Base-by-base conservation (phyloP, 1,139 yeast genomes). In the Debaryomyces singareniensis region DNA sequence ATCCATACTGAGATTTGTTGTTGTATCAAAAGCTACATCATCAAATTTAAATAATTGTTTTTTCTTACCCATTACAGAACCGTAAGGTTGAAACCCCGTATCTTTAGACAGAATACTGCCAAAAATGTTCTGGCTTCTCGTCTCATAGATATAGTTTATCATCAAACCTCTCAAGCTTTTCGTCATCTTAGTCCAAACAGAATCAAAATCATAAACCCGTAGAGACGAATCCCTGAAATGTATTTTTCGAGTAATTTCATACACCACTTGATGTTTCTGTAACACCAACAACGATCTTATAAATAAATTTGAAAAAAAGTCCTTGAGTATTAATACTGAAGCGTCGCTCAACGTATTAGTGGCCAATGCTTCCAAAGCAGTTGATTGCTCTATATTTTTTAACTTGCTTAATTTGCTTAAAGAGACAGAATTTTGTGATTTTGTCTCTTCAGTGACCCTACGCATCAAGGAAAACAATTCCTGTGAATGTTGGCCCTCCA, bases 261-360 rank as follows among this genome's bases (percentile, higher is more conserved):
- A 62, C 2, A 86, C 66, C 1, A 80, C 77, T 29, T 81, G 65
- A 47, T 84, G 89, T 21, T 75, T 72, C 55, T 85, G 94, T 15
- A 85, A 53, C 5, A 83, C 77, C 13, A 77, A 68, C 32, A 81
- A 57, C 33, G 76, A 55, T 47, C 76, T 79, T 16, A 75, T 61
- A 44, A 82, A 85, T 6, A 84, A 62, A 2, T 76, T 67, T 51
- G 84, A 76, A 42, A 83, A 82, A 29, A 85, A 62, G 41, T 83
- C 89, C 41, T 78, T 76, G 26, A 85, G 59, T 0, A 84, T 66
- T 1, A 71, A 52, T 1, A 81, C 75, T 10, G 78, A 61, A 15
- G 72, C 54, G 37, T 78, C 83, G 31, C 59, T 64, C 37, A 58
- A 60, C 29, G 40, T 51, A 31, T 41, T 44, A 16, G 47, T 53